Base-by-base conservation (phyloP, 306 rosid species). In the Rosa chinensis region DNA sequence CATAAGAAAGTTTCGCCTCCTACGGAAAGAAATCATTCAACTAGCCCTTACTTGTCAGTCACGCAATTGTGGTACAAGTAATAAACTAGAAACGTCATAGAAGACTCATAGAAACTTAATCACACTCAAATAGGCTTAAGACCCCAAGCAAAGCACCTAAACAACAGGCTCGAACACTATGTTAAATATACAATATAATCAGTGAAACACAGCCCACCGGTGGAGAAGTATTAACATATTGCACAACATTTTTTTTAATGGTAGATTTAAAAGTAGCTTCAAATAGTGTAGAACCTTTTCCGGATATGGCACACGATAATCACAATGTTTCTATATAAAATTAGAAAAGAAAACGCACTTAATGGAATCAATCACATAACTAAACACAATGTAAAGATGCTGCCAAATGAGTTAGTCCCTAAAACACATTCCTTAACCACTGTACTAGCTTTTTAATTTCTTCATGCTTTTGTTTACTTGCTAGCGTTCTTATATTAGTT, bases 291-390 rank as follows among this genome's bases (percentile, higher is more conserved):
- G 17, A 72, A 32, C 9, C 62, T 49, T 28, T 73, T 50, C 13
- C 25, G 50, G 1, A 55, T 73, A 6, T 40, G 13, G 18, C 23
- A 21, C 52, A 58, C 25, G 42, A 74, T 74, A 56, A 58, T 62
- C 78, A 58, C 53, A 58, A 56, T 4, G 55, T 16, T 42, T n/a
- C 4, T 17, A 35, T 55, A 55, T 25, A 74, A n/a, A 20, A 74
- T 12, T 20, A 16, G 55, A 74, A 74, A 74, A 74, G 43, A 14
- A 74, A 74, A 40, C 69, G 69, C 69, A 58, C 43, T 74, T 40
- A 42, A 7, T 58, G 16, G 69, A 21, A 74, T 74, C 78, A 42
- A 58, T 23, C 3, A 42, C 43, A 0, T 3, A 40, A 2, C 68
- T 74, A 74, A 74, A 55, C 50, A 40, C 37, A 17, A 74, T 17